Base-by-base conservation (phyloP, 495 filamentous ascomycete species). In the Penicillium coprophilum region DNA sequence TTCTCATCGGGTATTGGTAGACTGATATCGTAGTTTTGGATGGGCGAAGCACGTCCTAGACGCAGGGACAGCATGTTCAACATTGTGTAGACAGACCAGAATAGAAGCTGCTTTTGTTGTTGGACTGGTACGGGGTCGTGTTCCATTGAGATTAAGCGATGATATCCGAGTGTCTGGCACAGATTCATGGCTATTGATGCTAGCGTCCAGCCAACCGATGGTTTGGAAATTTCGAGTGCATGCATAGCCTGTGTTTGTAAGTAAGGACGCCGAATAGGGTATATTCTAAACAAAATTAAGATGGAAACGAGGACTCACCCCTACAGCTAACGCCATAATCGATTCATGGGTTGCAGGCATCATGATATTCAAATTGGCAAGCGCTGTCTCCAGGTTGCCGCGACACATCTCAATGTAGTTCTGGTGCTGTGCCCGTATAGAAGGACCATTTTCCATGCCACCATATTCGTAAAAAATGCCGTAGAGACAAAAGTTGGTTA, bases 21-120 rank as follows among this genome's bases (percentile, higher is more conserved):
- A 0, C 80, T 80, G 59, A 88, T 84, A 55, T 89, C 87, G 65
- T 79, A 85, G 63, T 87, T 84, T 27, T 85, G 83, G 28, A 88
- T 77, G 5, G 75, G 69, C 0, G 83, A 80, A 0, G 84, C 80
- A 6, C 85, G 82, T 2, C 87, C 86, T 12, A 87, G 69, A 6
- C 86, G 80, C n/a, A 90, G 69, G 0, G 86, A 81, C 21, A 90
- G 68, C 12, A 75, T 76, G 56, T 82, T 85, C 56, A 87, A 78
- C 8, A 85, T 65, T 27, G 80, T 77, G 58, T 88, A 88, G 4
- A 79, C 67, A 17, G 82, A 77, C 86, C 86, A 90, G 62, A 90
- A 90, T 10, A 86, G 57, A 21, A 46, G 45, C 12, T 70, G 64
- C 30, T 70, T 73, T 30, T 73, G 55, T 8, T 76, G 67, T 24